These are phyloP conservation scores for Trichoderma harzianum DNA, from an alignment of 2,329 filamentous ascomycete genomes.

Conservation along the genomic window DNA sequence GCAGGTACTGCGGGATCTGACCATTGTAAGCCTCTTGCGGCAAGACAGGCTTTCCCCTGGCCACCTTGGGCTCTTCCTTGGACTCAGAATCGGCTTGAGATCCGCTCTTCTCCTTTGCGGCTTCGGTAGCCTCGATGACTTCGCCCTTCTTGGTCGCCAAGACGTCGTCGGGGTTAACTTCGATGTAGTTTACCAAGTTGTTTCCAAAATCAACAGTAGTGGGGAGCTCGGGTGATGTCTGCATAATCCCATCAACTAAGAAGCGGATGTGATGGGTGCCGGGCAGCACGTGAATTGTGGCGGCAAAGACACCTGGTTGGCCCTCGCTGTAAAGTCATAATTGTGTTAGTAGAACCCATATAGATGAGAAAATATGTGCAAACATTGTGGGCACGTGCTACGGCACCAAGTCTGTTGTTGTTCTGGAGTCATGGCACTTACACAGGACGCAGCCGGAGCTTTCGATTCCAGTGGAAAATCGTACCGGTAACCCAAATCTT, in stretches of 20 bases:
- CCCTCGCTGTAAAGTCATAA: conserved; percentile 42
- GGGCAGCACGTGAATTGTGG: conserved; percentile 77
- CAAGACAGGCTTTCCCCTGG: conserved; percentile 53
- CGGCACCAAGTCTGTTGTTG: background rate
- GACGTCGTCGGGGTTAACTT: conserved; percentile 76
- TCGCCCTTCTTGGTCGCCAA: conserved; percentile 32
- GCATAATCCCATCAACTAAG: conserved; percentile 90
- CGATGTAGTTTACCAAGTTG: conserved; percentile 97
- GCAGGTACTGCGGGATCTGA: conserved; percentile 77
- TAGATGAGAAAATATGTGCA: background rate
- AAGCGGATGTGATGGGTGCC: conserved; percentile 97
- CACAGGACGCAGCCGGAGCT: conserved; percentile 82
- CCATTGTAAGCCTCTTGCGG: conserved; percentile 62
- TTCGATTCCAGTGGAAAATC: conserved; percentile 95
- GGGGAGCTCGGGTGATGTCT: conserved; percentile 79
- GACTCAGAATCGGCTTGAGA: conserved; percentile 24
- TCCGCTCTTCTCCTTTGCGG: conserved; percentile 13
- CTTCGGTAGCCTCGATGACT: conserved; percentile 18
- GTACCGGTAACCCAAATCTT: conserved; percentile 97
- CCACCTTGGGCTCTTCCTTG: conserved; percentile 44
- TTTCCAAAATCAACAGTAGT: conserved; percentile 98
- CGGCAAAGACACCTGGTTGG: conserved; percentile 64
- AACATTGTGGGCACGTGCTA: background rate
- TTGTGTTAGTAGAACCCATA: conserved; percentile 20
- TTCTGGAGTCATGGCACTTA: conserved; percentile 49